phyloP scores from a whole-genome alignment of 257 asterid genomes.

The Craterostigma plantagineum region DNA sequence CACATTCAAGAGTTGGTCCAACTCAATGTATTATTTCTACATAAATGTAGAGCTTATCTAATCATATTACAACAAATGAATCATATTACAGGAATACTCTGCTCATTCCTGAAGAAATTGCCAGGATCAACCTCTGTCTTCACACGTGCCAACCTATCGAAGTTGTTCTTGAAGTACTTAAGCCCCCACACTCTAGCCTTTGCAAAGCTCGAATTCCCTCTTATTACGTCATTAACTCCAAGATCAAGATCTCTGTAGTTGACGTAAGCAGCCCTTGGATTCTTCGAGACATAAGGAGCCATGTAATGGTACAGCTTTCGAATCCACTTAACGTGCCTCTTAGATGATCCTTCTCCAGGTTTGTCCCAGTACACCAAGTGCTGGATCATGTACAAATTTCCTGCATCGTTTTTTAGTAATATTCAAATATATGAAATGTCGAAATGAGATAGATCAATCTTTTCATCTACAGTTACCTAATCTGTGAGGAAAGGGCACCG shows the following conservation, averaged over 20 bases:
- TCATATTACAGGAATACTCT: conserved; percentile 16
- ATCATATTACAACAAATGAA: no score
- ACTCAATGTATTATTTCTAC: no score
- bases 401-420: no score
- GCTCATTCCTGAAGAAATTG: conserved; percentile 22
- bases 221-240: conserved; percentile 8
- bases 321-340: conserved; percentile 12
- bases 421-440: no score
- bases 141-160: conserved; percentile 11
- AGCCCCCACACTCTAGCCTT: conserved; percentile 19
- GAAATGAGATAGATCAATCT: no score
- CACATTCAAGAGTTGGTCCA: no score
- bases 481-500: conserved; percentile 20
- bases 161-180: conserved; percentile 18
- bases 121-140: conserved; percentile 13
- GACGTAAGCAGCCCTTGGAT: conserved; percentile 16
- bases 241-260: conserved; percentile 26
- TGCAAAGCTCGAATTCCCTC: conserved; percentile 13
- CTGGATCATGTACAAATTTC: conserved; percentile 11
- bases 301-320: conserved; percentile 13
- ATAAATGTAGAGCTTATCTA: no score
- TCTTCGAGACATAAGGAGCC: conserved; percentile 20
- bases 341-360: conserved; percentile 3
- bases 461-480: no score
- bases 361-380: conserved; percentile 14